These are phyloP conservation scores for Trichoderma atroviride DNA, from an alignment of 2,329 filamentous ascomycete species.

Conservation along the genomic window DNA sequence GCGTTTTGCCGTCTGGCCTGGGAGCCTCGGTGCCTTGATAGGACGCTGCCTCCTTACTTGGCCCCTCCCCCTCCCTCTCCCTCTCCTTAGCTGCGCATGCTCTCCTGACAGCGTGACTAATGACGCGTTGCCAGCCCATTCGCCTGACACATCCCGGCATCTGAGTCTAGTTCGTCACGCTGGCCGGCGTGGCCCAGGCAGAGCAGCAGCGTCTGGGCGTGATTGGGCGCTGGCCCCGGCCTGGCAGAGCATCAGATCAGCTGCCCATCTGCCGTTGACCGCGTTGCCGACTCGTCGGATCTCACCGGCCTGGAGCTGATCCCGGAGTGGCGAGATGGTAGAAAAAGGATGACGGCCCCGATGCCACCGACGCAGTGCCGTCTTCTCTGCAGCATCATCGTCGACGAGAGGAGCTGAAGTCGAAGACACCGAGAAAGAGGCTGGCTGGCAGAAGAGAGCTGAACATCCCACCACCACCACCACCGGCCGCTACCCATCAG, in stretches of 20 bases:
- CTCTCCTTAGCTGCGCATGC: conserved; percentile 18
- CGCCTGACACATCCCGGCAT: conserved; percentile 21
- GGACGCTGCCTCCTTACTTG: neutral
- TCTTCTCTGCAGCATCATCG: neutral
- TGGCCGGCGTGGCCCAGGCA: conserved; percentile 9
- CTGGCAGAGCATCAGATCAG: conserved; percentile 23
- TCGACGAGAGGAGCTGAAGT: neutral
- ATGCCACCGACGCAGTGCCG: neutral
- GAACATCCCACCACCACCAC: neutral
- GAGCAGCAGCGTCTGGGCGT: neutral
- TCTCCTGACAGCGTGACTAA: conserved; percentile 25
- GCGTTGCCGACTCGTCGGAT: conserved; percentile 21
- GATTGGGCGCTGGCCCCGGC: conserved; percentile 15
- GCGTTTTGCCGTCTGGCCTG: neutral
- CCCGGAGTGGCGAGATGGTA: conserved; percentile 1
- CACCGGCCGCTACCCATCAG: neutral
- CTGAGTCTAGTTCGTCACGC: conserved; percentile 24
- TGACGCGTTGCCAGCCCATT: conserved; percentile 24
- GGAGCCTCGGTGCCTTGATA: neutral
- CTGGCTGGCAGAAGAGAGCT: neutral
- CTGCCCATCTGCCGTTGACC: conserved; percentile 10
- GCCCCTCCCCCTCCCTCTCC: conserved; percentile 5
- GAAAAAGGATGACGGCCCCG: conserved; percentile 7
- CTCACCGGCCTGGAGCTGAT: conserved; percentile 22
- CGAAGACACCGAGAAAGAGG: neutral